Base-by-base conservation (phyloP, 148 eudicot genomes). In the Rhododendron vialii region DNA sequence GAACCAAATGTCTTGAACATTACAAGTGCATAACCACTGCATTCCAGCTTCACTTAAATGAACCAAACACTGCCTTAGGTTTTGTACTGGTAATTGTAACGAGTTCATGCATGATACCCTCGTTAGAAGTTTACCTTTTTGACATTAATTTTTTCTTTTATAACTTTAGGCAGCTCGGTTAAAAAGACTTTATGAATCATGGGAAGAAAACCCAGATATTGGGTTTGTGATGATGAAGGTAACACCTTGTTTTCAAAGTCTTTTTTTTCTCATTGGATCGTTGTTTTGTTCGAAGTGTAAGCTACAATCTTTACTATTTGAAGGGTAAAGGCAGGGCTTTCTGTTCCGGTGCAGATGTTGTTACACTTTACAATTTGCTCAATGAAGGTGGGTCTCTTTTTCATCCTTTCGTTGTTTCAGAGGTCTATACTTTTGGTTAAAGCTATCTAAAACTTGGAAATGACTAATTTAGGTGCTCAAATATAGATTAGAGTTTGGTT, bases 201-300 rank as follows among this genome's bases (percentile, higher is more conserved):
- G 99, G 99, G 98, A 98, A 89, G 99, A 97, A 77, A 95, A 94
- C 79, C 83, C 96, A n/a, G 92, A 92, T 89, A 92, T 98, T 85
- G 98, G 98, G 82, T 95, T 95, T 87, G 90, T 95, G 73, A 45
- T 93, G 77, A 95, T 96, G 95, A 98, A 95, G 98, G 99, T 98
- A 91, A 86, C 2, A 26, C 45, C 41, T 36, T 80, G 18, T 59
- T 82, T 26, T 35, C 18, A 0, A 35, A 48, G 55, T 7, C 63
- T 0, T 59, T 53, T 83, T 53, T n/a, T 51, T 11, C 30, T 33
- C 1, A 67, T 78, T 78, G 50, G 28, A 61, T n/a, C 84, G 63
- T 59, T 53, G 35, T 38, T n/a, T 50, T 86, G 26, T 7, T 78
- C 18, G 24, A 67, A 71, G 26, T 84, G 81, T 86, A 43, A 89